phyloP scores from a whole-genome alignment of 352 stramenopile species.

The Pythium sp. region DNA sequence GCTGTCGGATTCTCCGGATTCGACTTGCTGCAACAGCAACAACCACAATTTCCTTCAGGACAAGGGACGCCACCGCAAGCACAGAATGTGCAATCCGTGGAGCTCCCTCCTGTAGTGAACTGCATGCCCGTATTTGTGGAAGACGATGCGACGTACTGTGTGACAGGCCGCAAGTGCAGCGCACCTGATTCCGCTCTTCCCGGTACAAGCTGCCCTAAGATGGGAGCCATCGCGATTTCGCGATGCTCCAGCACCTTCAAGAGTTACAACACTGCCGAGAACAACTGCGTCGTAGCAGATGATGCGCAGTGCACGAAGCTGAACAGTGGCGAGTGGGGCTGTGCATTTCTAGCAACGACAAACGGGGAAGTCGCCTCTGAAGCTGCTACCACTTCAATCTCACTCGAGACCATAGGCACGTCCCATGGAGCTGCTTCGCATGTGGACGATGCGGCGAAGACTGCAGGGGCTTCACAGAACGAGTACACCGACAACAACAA shows the following conservation, averaged over 20 bases:
- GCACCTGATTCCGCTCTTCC: conserved; percentile 7
- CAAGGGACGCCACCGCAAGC: not conserved
- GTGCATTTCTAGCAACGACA: conserved; percentile 23
- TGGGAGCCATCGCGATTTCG: conserved; percentile 30
- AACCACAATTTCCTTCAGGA: not conserved
- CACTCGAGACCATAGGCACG: not conserved
- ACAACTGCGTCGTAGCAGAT: conserved; percentile 31
- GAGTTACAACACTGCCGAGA: conserved; percentile 20
- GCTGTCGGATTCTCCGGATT: not conserved
- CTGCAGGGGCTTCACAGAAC: not conserved
- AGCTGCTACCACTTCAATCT: not conserved
- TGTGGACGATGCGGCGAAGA: not conserved
- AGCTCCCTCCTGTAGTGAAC: not conserved
- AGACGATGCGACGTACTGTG: conserved; percentile 47
- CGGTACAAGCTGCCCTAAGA: conserved; percentile 30
- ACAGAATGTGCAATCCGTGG: not conserved
- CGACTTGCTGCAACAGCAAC: not conserved
- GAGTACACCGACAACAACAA: not conserved
- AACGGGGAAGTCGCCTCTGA: not conserved
- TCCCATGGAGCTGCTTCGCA: not conserved
- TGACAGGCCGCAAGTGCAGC: conserved; percentile 37
- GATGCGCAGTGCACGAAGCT: conserved; percentile 42
- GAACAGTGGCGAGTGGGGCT: conserved; percentile 27
- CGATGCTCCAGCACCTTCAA: conserved; percentile 24
- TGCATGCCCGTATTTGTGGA: conserved; percentile 38